Conservation (phyloP, 352 stramenopile species). For the Halophytophthora batemanensis region DNA sequence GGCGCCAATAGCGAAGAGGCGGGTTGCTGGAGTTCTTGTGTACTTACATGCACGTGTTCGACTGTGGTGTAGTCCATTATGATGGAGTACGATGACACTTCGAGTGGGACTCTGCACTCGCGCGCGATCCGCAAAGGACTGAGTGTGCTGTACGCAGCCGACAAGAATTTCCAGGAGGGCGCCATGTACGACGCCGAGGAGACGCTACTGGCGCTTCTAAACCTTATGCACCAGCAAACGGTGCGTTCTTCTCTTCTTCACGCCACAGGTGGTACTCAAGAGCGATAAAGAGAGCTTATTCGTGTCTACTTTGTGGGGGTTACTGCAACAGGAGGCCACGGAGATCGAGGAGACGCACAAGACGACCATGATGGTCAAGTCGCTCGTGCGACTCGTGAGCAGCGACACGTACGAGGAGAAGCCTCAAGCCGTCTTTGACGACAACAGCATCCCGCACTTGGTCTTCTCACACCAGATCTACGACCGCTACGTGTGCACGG, state of each 20-base stretch:
- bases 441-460: constrained; percentile 83
- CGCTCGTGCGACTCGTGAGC: constrained; percentile 66
- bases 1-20: background rate
- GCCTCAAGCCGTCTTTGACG: constrained; percentile 70
- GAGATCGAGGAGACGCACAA: constrained; percentile 75
- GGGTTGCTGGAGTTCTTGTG: too few species aligned
- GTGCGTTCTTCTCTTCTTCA: constrained; percentile 14
- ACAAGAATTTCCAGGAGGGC: constrained; percentile 86
- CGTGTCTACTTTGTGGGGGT: background rate
- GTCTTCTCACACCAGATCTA: constrained; percentile 89
- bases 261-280: too few species aligned
- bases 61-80: constrained; percentile 54
- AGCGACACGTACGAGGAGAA: constrained; percentile 61
- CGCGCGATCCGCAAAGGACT: constrained; percentile 75
- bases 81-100: constrained; percentile 82
- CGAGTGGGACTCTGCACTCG: constrained; percentile 73
- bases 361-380: constrained; percentile 70
- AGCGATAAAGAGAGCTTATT: background rate
- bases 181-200: constrained; percentile 88
- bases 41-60: too few species aligned
- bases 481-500: constrained; percentile 68
- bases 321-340: constrained; percentile 34
- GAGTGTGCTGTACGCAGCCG: constrained; percentile 78
- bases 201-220: constrained; percentile 76
- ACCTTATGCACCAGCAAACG: constrained; percentile 87